Conservation (phyloP, 2,329 filamentous ascomycete genomes). For the Aplosporella prunicola region DNA sequence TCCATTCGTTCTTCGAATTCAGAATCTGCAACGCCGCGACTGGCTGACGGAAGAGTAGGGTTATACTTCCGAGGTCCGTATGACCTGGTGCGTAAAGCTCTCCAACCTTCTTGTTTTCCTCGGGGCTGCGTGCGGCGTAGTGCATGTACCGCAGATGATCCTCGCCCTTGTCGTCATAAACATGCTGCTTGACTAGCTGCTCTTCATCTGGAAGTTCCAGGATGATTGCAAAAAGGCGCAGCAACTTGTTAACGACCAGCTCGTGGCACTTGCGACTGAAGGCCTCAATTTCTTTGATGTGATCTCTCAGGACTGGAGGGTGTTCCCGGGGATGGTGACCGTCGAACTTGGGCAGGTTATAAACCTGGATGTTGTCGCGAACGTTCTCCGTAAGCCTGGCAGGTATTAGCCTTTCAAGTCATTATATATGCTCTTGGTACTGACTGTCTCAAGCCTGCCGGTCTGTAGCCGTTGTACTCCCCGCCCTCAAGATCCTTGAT, state of each 20-base stretch:
- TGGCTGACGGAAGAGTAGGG: constrained; percentile 50
- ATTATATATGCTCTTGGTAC: constrained; percentile 11
- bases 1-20: constrained; percentile 29
- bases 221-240: constrained; percentile 52
- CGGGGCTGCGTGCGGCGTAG: constrained; percentile 41
- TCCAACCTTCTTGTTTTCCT: constrained; percentile 39
- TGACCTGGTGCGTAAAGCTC: constrained; percentile 42
- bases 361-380: constrained; percentile 49
- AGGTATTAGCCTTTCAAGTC: constrained; percentile 16
- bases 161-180: constrained; percentile 49
- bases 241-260: constrained; percentile 47
- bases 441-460: constrained; percentile 31
- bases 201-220: constrained; percentile 52
- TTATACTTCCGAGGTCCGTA: constrained; percentile 49
- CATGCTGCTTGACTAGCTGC: constrained; percentile 46
- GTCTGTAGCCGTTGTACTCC: constrained; percentile 50
- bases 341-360: constrained; percentile 52
- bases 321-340: constrained; percentile 30
- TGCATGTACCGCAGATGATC: constrained; percentile 56
- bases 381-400: constrained; percentile 23
- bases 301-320: constrained; percentile 38
- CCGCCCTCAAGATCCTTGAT: constrained; percentile 32
- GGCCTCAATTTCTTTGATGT: constrained; percentile 46
- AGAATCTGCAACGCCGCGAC: constrained; percentile 49
- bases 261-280: constrained; percentile 43